A percentile compares a stretch with the other conserved stretches of the same genome.
phyloP scores from a whole-genome alignment of 1,139 yeast genomes.

The Suhomyces ambrosiae region DNA sequence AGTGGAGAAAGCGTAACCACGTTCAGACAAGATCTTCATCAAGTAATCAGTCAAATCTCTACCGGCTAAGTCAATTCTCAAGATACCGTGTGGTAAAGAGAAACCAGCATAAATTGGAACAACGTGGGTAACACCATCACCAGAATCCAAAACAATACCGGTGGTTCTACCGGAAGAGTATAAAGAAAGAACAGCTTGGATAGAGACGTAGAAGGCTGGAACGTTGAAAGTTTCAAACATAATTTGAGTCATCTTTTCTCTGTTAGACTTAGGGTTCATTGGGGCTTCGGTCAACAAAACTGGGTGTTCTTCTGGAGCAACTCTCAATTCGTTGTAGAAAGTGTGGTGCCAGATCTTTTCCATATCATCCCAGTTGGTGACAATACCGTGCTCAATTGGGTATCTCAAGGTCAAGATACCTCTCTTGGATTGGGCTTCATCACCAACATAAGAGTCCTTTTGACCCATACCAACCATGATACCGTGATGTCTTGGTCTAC shows the following conservation, averaged over 20 bases:
- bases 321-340: conserved; percentile 95
- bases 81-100: conserved; percentile 98
- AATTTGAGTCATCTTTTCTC: conserved; percentile 99
- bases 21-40: conserved; percentile 97
- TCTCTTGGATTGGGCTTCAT: conserved; percentile 99
- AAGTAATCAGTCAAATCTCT: conserved; percentile 98
- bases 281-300: conserved; percentile 98
- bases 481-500: conserved; percentile 99
- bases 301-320: conserved; percentile 99
- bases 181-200: conserved; percentile 96
- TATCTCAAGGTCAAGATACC: conserved; percentile 98
- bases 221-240: conserved; percentile 98
- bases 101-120: conserved; percentile 99
- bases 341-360: conserved; percentile 99
- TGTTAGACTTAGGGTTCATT: conserved; percentile 97
- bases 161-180: conserved; percentile 99
- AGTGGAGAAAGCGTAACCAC: conserved; percentile 98
- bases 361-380: conserved; percentile 99
- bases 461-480: conserved; percentile 99
- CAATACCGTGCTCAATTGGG: conserved; percentile 99
- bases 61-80: conserved; percentile 99
- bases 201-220: conserved; percentile 98
- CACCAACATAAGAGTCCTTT: conserved; percentile 99
- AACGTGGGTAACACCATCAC: conserved; percentile 99
- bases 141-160: conserved; percentile 98